Evolutionary conservation across 2,329 filamentous ascomycete genomes (phyloP).

Genomic region (Pseudopithomyces chartarum): DNA sequence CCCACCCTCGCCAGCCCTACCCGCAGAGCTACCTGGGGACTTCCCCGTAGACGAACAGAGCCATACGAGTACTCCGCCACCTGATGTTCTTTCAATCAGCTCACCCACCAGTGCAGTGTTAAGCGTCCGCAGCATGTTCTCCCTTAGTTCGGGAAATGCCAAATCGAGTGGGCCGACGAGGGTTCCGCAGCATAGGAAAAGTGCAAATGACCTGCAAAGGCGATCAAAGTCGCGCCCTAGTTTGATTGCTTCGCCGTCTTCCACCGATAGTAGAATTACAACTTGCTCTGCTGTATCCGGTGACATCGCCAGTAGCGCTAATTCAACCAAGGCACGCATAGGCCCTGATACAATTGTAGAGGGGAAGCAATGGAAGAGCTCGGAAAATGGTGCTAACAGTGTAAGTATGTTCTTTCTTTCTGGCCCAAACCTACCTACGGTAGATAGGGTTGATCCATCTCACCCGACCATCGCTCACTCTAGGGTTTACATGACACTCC

Average conservation of each 20-base stretch:
- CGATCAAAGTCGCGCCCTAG: slow-evolving; percentile 24
- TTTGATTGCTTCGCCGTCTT: slow-evolving; percentile 25
- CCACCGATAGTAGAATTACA: slow-evolving; percentile 30
- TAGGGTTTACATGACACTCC: background rate
- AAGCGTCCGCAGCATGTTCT: slow-evolving; percentile 29
- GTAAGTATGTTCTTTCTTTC: slow-evolving; percentile 37
- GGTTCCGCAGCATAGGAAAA: slow-evolving; percentile 28
- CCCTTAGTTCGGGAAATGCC: slow-evolving; percentile 21
- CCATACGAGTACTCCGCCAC: slow-evolving; percentile 21
- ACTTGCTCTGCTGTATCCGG: slow-evolving; percentile 21
- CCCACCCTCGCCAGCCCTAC: slow-evolving; percentile 45
- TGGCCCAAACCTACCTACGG: too few relatives aligned
- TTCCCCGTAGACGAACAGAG: slow-evolving; percentile 42
- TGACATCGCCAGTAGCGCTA: slow-evolving; percentile 20
- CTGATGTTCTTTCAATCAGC: slow-evolving; percentile 21
- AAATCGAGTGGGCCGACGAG: slow-evolving; percentile 27
- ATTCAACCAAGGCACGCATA: slow-evolving; percentile 23
- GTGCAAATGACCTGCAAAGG: slow-evolving; percentile 27
- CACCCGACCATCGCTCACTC: too few relatives aligned
- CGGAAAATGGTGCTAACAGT: slow-evolving; percentile 18
- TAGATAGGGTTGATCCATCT: too few relatives aligned
- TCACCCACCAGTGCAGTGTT: slow-evolving; percentile 27
- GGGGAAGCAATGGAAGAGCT: slow-evolving; percentile 17
- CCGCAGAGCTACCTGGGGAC: slow-evolving; percentile 34
- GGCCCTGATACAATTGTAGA: slow-evolving; percentile 28